These are phyloP conservation scores for Hyaloperonospora brassicae DNA, from an alignment of 352 stramenopile genomes.

Conservation along the genomic window DNA sequence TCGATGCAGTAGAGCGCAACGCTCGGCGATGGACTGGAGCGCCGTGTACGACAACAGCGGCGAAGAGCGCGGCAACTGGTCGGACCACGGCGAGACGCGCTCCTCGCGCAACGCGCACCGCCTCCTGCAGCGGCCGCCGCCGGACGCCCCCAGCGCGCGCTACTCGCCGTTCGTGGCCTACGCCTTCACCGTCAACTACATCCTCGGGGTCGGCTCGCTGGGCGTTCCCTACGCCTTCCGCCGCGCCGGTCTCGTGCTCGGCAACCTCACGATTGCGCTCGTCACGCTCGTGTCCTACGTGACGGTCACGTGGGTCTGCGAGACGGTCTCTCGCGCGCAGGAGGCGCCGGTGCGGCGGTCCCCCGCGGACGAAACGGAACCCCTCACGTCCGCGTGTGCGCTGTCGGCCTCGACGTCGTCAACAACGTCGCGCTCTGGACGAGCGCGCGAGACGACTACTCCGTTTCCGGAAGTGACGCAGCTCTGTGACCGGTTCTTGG, in stretches of 20 bases:
- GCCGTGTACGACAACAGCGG: slow-evolving; percentile 66
- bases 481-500: slow-evolving; percentile 69
- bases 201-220: slow-evolving; percentile 86
- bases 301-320: slow-evolving; percentile 87
- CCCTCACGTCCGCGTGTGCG: slow-evolving; percentile 1
- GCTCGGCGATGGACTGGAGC: slow-evolving; percentile 57
- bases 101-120: slow-evolving; percentile 63
- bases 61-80: slow-evolving; percentile 50
- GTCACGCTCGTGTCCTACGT: slow-evolving; percentile 79
- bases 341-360: slow-evolving; percentile 34
- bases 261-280: slow-evolving; percentile 63
- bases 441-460: slow-evolving; percentile 30
- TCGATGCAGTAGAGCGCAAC: too few species aligned
- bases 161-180: slow-evolving; percentile 80
- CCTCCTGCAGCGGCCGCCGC: slow-evolving; percentile 48
- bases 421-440: too few species aligned
- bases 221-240: slow-evolving; percentile 86
- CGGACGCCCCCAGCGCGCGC: slow-evolving; percentile 10
- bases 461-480: slow-evolving; percentile 69
- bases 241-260: slow-evolving; percentile 64
- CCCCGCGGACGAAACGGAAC: slow-evolving; percentile 29
- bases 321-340: slow-evolving; percentile 54
- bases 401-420: too few species aligned
- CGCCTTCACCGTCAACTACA: slow-evolving; percentile 90
- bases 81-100: slow-evolving; percentile 64